phyloP scores from a whole-genome alignment of 495 filamentous ascomycete species.

The Neurospora hispaniola region DNA sequence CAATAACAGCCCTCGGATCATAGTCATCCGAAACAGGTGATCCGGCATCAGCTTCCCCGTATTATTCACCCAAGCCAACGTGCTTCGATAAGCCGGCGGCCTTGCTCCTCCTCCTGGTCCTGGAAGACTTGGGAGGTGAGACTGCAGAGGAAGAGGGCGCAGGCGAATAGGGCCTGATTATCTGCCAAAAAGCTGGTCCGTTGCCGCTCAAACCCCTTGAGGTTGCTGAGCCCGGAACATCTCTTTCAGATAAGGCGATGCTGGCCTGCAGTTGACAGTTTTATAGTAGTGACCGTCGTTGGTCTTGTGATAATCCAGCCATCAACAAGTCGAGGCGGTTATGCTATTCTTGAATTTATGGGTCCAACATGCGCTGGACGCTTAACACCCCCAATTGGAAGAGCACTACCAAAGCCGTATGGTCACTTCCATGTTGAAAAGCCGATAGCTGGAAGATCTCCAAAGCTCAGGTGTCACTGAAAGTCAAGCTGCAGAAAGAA shows the following conservation, averaged over 20 bases:
- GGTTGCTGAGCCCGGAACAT: not conserved
- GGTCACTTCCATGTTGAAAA: not conserved
- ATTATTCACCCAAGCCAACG: not conserved
- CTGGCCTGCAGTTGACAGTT: not conserved
- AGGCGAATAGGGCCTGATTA: not conserved
- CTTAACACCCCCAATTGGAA: not conserved
- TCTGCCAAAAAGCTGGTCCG: not conserved
- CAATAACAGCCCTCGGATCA: not conserved
- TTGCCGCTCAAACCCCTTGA: not conserved
- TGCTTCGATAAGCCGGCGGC: no score
- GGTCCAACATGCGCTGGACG: not conserved
- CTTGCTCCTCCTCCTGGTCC: not conserved
- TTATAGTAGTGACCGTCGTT: not conserved
- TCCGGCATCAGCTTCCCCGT: not conserved
- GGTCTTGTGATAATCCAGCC: not conserved
- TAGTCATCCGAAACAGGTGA: not conserved
- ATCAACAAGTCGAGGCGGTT: not conserved
- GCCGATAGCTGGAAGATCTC: not conserved
- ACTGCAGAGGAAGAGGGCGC: no score
- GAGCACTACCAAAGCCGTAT: not conserved
- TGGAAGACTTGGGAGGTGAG: no score
- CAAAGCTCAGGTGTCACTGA: not conserved
- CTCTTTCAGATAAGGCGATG: not conserved
- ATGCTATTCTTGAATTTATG: not conserved
- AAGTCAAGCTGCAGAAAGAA: not conserved